A percentile compares a stretch with the other conserved stretches of the same genome.
These are phyloP conservation scores for Penicillium sp. DNA, from an alignment of 2,329 filamentous ascomycete genomes.

Conservation along the genomic window DNA sequence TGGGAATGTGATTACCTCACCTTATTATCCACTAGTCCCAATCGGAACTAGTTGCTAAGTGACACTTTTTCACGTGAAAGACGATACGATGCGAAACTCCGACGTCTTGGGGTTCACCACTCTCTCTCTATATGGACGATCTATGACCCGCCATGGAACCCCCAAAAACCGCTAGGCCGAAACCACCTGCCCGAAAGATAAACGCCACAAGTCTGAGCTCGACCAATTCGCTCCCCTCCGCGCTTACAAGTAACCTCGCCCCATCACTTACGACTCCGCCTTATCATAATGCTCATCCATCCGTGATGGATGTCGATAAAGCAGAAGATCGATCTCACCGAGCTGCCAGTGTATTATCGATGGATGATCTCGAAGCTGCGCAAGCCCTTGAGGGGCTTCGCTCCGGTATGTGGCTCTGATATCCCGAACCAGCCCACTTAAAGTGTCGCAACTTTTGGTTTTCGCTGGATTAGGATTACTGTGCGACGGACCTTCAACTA, in stretches of 20 bases:
- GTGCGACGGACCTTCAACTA: constrained; percentile 7
- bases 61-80: constrained; percentile 15
- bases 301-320: constrained; percentile 37
- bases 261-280: constrained; percentile 10
- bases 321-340: constrained; percentile 43
- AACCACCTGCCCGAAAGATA: background rate
- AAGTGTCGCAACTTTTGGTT: background rate
- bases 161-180: constrained; percentile 6
- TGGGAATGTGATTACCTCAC: constrained; percentile 8
- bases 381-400: constrained; percentile 73
- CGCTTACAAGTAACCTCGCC: constrained; percentile 10
- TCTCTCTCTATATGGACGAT: constrained; percentile 4
- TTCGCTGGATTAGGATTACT: background rate
- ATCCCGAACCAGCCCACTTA: background rate
- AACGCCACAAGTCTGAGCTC: constrained; percentile 15
- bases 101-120: background rate
- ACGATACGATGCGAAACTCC: constrained; percentile 6
- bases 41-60: background rate
- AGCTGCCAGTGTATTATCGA: constrained; percentile 48
- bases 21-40: background rate
- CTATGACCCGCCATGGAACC: constrained; percentile 16
- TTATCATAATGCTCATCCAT: constrained; percentile 30
- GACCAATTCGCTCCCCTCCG: constrained; percentile 10
- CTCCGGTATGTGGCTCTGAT: constrained; percentile 57
- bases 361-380: constrained; percentile 60